Base-by-base conservation (phyloP, 169 alveolate species). In the Plasmodium gallinaceum region DNA sequence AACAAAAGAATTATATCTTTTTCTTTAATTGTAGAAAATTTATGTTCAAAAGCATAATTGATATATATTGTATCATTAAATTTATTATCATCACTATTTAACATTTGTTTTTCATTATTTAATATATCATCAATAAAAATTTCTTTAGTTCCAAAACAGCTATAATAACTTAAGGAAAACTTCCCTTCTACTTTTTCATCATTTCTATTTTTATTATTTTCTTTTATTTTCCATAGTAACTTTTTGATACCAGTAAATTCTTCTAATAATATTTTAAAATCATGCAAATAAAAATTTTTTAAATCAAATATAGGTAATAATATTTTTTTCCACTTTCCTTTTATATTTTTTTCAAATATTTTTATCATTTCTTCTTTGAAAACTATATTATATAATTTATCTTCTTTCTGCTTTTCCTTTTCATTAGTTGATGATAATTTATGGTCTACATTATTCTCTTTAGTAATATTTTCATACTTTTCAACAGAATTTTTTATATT, bases 321-420 rank as follows among this genome's bases (percentile, higher is more conserved):
- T 2, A 83, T 69, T 43, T 69, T 83, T 32, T 69, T 52, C 91
- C 91, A 83, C 10, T 83, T 83, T 0, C 85, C 91, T 69, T 83
- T 83, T 52, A 69, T 83, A 24, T 69, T 22, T 32, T 57, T 66
- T 83, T 48, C 62, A 65, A 83, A 83, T 52, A 54, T 32, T 48
- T 83, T 57, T n/a, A 69, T 37, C 42, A 69, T 58, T 57, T 83
- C 54, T 9, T 83, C 73, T 69, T 57, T 48, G 45, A n/a, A 83
- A 39, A 69, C 6, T 16, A 14, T n/a, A 14, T 68, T 16, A 6
- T 12, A 10, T 16, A 45, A 48, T 48, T 7, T 7, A 14, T 42
- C 62, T 42, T 16, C 14, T 42, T 8, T 26, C 70, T 39, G 70
- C 8, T 18, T 60, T 10, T 20, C 18, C 24, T 45, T n/a, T 51